Evolutionary conservation across 2,329 filamentous ascomycete species (phyloP).

Genomic region (Trichoderma aggressivum): DNA sequence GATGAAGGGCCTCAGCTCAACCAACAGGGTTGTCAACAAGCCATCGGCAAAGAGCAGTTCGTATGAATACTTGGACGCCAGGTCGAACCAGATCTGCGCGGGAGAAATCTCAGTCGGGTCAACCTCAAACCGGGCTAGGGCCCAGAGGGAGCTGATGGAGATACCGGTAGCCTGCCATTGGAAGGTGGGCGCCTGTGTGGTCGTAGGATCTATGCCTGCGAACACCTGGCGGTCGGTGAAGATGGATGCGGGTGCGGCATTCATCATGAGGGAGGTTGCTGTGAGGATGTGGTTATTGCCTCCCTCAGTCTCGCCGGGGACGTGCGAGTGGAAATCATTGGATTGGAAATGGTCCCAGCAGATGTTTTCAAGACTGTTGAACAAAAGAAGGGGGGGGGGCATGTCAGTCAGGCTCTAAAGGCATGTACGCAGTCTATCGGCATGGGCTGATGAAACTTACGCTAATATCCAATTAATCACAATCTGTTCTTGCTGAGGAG

Average conservation of each 20-base stretch:
- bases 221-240: constrained; percentile 27
- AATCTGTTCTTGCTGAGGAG: constrained; percentile 40
- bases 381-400: background rate
- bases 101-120: constrained; percentile 44
- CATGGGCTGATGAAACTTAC: constrained; percentile 34
- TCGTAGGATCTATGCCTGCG: background rate
- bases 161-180: constrained; percentile 41
- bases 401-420: background rate
- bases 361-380: constrained; percentile 47
- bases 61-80: constrained; percentile 41
- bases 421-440: background rate
- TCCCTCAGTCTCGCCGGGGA: constrained; percentile 24
- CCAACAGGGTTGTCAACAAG: constrained; percentile 38
- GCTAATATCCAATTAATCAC: constrained; percentile 54
- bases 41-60: constrained; percentile 34
- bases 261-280: constrained; percentile 43
- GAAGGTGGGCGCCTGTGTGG: constrained; percentile 27
- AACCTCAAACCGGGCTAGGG: constrained; percentile 45
- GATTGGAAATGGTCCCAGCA: constrained; percentile 50
- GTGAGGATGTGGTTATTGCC: constrained; percentile 43
- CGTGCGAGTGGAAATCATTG: constrained; percentile 37
- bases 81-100: constrained; percentile 55
- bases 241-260: constrained; percentile 36
- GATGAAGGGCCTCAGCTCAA: constrained; percentile 42
- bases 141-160: constrained; percentile 42